Percentiles rank a stretch among this genome's conserved stretches.
phyloP scores from a whole-genome alignment of 306 rosid species.

The Acacia crassicarpa region DNA sequence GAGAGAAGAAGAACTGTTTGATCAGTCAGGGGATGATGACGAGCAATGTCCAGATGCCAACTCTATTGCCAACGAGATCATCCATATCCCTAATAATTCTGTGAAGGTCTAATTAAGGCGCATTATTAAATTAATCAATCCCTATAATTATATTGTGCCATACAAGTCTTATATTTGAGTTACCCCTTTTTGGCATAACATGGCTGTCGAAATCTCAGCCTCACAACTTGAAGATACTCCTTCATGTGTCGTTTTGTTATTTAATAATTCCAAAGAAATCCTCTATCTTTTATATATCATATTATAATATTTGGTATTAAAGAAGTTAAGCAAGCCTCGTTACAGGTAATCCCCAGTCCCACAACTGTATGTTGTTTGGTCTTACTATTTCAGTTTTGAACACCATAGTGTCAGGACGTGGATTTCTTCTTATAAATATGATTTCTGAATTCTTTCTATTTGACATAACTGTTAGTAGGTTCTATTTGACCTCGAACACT shows the following conservation, averaged over 20 bases:
- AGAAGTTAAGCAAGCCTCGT: too few species aligned
- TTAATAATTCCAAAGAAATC: conserved; percentile 15
- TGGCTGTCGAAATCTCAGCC: conserved; percentile 39
- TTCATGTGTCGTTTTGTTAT: conserved; percentile 27
- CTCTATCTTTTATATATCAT: neutral
- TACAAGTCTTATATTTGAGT: conserved; percentile 14
- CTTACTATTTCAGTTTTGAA: neutral
- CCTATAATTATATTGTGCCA: neutral
- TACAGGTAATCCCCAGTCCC: too few species aligned
- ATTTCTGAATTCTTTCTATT: neutral
- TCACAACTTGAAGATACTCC: conserved; percentile 13
- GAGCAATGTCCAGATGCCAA: conserved; percentile 27
- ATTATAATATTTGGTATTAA: neutral
- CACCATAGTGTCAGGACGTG: neutral
- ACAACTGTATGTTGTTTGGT: too few species aligned
- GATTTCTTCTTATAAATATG: neutral
- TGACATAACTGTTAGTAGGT: neutral
- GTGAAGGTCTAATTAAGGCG: conserved; percentile 22
- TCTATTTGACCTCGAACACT: neutral
- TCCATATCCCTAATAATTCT: conserved; percentile 19
- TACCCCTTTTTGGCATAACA: conserved; percentile 10
- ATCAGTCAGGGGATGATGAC: conserved; percentile 15
- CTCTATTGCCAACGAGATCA: conserved; percentile 32
- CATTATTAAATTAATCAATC: conserved; percentile 6
- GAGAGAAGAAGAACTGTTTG: conserved; percentile 42